These are phyloP conservation scores for Boletus coccyginus DNA, from an alignment of 768 basidiomycete genomes.

Conservation along the genomic window DNA sequence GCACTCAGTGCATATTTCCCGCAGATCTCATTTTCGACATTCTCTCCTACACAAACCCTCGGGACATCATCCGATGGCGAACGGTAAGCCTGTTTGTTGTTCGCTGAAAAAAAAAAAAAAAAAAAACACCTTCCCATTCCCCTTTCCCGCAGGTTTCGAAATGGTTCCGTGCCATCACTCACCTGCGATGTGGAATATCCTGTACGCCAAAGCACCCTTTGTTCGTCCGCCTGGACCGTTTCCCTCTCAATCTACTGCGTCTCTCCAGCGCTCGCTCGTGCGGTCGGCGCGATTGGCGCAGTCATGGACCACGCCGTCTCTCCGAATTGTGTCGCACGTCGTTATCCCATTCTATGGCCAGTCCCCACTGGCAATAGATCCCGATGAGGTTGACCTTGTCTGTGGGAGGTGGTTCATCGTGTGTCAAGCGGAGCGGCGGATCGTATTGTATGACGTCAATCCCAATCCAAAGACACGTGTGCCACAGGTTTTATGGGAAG, in stretches of 20 bases:
- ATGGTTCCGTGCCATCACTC: neutral
- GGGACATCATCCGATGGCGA: slow-evolving; percentile 3
- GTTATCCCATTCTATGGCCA: neutral
- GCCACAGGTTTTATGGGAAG: neutral
- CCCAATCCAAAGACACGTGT: neutral
- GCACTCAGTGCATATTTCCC: neutral
- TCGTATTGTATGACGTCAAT: neutral
- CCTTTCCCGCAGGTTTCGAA: neutral
- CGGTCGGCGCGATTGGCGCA: neutral
- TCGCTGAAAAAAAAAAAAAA: too few relatives aligned
- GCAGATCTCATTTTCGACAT: neutral
- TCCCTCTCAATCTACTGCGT: neutral
- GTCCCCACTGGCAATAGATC: too few relatives aligned
- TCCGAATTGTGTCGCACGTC: neutral
- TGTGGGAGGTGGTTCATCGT: slow-evolving; percentile 2
- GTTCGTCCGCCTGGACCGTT: neutral
- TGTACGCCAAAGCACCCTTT: neutral
- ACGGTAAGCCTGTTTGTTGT: neutral
- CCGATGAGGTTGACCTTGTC: neutral
- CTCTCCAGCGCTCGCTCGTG: neutral
- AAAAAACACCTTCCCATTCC: neutral
- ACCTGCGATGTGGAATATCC: neutral
- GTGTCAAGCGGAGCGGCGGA: neutral
- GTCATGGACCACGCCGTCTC: neutral
- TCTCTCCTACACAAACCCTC: neutral